Evolutionary conservation across 306 rosid genomes (phyloP).

Genomic region (Citrullus colocynthis): DNA sequence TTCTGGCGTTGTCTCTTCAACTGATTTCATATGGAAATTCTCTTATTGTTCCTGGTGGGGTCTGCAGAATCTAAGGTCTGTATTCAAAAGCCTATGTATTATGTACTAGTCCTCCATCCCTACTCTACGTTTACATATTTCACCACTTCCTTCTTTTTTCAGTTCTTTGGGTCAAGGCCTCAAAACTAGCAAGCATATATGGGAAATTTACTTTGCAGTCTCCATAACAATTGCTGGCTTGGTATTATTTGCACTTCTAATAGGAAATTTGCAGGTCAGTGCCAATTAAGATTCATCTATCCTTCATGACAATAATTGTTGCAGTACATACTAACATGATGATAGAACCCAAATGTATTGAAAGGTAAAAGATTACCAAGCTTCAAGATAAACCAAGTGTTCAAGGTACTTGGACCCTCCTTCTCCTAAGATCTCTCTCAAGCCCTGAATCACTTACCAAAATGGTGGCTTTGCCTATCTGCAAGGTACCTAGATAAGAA

Average conservation of each 20-base stretch:
- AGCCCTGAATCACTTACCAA: no score
- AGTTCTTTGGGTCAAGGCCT: constrained; percentile 22
- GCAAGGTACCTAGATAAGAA: no score
- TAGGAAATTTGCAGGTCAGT: constrained; percentile 31
- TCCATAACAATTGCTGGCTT: constrained; percentile 14
- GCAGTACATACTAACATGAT: not conserved
- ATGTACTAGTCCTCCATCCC: not conserved
- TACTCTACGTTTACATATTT: not conserved
- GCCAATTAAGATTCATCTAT: not conserved
- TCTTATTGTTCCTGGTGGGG: constrained; percentile 7
- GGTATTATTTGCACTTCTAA: constrained; percentile 18
- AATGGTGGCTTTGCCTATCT: no score
- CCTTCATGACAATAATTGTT: not conserved
- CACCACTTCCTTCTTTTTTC: not conserved
- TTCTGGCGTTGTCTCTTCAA: not conserved
- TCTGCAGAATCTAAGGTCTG: constrained; percentile 8
- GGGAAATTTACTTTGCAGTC: constrained; percentile 22
- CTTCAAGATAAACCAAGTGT: no score
- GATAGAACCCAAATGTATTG: no score
- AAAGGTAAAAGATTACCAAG: no score
- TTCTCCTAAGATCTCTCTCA: no score
- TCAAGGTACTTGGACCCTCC: no score
- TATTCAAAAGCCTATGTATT: not conserved
- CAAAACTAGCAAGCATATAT: not conserved
- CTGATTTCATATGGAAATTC: not conserved